Evolutionary conservation across 106 monocot species (phyloP).

Genomic region (Chionographis japonica): DNA sequence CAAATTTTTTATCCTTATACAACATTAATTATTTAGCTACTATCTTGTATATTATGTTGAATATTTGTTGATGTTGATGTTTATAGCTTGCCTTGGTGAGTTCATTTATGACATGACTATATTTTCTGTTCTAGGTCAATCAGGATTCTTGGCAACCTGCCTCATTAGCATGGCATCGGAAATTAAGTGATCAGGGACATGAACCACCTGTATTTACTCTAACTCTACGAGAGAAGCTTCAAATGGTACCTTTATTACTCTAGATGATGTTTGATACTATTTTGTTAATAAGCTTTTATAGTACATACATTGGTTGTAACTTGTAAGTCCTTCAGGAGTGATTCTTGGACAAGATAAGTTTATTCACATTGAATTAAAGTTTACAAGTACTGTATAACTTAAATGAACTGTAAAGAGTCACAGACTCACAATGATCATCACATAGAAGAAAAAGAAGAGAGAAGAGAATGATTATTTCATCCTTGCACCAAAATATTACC

Average conservation of each 20-base stretch:
- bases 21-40: no score
- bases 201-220: conserved; percentile 29
- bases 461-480: no score
- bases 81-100: not conserved
- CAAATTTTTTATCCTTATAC: no score
- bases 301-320: not conserved
- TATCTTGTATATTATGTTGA: not conserved
- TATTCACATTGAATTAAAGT: not conserved
- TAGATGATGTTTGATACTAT: not conserved
- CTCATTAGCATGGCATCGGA: conserved; percentile 43
- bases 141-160: conserved; percentile 31
- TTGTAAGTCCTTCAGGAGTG: no score
- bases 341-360: not conserved
- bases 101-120: not conserved
- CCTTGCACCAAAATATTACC: no score
- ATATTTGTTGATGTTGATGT: not conserved
- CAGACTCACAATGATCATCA: no score
- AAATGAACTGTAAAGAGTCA: no score
- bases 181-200: conserved; percentile 20
- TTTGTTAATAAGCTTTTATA: not conserved
- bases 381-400: no score
- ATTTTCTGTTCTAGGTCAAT: conserved; percentile 12
- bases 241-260: conserved; percentile 30
- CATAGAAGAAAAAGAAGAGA: no score
- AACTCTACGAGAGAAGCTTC: conserved; percentile 32